Base-by-base conservation (phyloP, 2,329 filamentous ascomycete species). In the Epichloe gansuensis region DNA sequence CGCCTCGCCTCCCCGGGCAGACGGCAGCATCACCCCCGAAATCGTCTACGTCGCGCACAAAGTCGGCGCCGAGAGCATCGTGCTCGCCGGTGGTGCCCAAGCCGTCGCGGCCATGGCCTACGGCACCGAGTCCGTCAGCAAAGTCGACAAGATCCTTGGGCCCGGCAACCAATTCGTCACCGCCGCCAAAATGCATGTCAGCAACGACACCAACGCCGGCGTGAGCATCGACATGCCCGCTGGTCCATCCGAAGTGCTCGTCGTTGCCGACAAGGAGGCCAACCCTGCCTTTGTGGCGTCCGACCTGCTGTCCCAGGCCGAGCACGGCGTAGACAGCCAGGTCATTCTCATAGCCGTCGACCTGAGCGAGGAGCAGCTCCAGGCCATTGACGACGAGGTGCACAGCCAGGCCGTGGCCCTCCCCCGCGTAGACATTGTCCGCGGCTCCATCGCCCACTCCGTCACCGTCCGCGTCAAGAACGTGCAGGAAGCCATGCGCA, bases 111-210 rank as follows among this genome's bases (percentile, higher is more conserved):
- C 93, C 47, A 86, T 98, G 84, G 93, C 93, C 2, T 98, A 98
- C 70, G 93, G 93, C 47, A 98, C 93, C 0, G 86, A 96, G 69
- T 91, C 84, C 60, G 82, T 98, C 49, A 87, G 76, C 68, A 98
- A 98, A 74, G 93, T 98, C 7, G 93, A 98, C 76, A 98, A 98
- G 80, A 96, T 98, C 60, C 81, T 97, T 12, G 93, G 93, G 0
- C 93, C 93, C 3, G 93, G 93, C 38, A 98, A 98, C 71, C 93
- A 97, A 68, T 98, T 97, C 64, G 93, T 98, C 41, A 98, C 93
- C 0, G 93, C 93, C 0, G 93, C 88, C 50, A 98, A 98, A 79
- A 98, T 98, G 93, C 78, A 90, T 61, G 93, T 98, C 43, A 88
- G 85, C 69, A 98, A 98, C 68, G 93, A 98, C 66, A 97, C 93